Conservation (phyloP, 768 basidiomycete genomes). For the Mycena rosella region DNA sequence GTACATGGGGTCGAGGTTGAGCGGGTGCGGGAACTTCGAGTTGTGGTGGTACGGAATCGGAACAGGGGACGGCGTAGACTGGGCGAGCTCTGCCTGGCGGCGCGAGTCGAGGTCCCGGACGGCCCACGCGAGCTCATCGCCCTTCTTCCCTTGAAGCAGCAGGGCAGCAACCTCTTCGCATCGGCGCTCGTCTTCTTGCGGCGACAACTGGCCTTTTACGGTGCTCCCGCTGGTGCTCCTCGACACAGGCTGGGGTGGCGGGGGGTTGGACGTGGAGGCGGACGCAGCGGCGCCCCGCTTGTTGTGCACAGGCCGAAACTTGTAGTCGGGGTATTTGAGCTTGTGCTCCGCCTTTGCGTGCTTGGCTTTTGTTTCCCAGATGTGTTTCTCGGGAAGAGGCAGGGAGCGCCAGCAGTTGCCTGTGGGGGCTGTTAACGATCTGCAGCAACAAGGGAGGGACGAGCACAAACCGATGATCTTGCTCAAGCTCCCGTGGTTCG, state of each 20-base stretch:
- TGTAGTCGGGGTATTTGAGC: constrained; percentile 74
- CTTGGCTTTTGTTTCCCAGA: constrained; percentile 82
- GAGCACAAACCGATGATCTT: constrained; percentile 74
- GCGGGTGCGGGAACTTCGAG: constrained; percentile 34
- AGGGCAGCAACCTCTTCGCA: constrained; percentile 78
- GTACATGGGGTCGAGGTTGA: constrained; percentile 35
- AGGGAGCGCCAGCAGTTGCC: constrained; percentile 84
- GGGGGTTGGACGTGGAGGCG: background rate
- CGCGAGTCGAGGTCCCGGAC: constrained; percentile 64
- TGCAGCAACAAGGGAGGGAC: constrained; percentile 8
- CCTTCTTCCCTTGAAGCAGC: constrained; percentile 77
- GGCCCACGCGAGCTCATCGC: constrained; percentile 73
- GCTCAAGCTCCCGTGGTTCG: constrained; percentile 78
- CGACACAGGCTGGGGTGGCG: constrained; percentile 25
- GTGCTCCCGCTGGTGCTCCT: constrained; percentile 53
- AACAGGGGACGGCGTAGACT: constrained; percentile 23
- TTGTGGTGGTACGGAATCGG: constrained; percentile 26
- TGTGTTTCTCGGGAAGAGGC: constrained; percentile 75
- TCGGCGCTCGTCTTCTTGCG: constrained; percentile 70
- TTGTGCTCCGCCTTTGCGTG: constrained; percentile 82
- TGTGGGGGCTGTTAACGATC: constrained; percentile 45
- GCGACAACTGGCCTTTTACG: constrained; percentile 50
- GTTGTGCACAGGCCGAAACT: constrained; percentile 68
- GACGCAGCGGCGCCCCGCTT: constrained; percentile 42
- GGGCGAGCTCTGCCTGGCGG: constrained; percentile 37